Conservation (phyloP, 2,329 filamentous ascomycete genomes). For the Fusarium nodosum region DNA sequence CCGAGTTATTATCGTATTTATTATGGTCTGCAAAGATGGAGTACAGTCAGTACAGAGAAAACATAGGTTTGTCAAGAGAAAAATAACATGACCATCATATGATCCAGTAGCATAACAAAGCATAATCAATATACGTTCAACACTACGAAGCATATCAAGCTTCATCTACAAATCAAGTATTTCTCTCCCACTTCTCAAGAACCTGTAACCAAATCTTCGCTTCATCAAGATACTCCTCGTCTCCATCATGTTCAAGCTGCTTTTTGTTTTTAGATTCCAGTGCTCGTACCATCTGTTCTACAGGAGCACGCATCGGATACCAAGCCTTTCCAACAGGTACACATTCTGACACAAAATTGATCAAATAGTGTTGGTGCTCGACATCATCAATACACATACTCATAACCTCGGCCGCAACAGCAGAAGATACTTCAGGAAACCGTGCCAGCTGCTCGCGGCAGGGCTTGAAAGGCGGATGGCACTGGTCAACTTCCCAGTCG, state of each 20-base stretch:
- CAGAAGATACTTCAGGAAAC: not conserved
- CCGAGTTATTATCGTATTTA: no score
- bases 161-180: not conserved
- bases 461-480: not conserved
- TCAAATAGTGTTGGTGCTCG: not conserved
- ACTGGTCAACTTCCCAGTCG: not conserved
- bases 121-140: no score
- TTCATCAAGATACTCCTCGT: not conserved
- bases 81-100: no score
- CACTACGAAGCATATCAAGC: no score
- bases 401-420: not conserved
- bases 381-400: not conserved
- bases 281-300: not conserved
- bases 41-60: no score
- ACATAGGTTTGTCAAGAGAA: no score
- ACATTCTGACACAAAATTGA: not conserved
- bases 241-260: not conserved
- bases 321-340: slow-evolving; percentile 9
- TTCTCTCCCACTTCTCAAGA: not conserved
- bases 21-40: no score
- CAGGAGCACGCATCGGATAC: slow-evolving; percentile 6
- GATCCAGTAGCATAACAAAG: no score
- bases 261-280: not conserved
- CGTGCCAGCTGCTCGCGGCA: slow-evolving; percentile 12
- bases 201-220: not conserved